Base-by-base conservation (phyloP, 2,329 filamentous ascomycete genomes). In the Elsinoe batatas region DNA sequence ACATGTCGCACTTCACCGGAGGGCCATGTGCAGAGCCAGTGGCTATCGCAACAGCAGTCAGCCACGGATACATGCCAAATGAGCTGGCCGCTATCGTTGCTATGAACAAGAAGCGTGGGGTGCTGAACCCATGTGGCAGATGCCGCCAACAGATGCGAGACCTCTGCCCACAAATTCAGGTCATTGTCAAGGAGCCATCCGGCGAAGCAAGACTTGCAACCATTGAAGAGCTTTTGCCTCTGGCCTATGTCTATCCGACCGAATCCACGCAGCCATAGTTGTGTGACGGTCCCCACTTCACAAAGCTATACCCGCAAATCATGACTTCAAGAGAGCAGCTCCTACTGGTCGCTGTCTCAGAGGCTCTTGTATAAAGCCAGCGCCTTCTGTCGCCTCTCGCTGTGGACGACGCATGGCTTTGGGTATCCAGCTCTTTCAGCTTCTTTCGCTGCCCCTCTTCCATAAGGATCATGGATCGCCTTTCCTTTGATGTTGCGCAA, bases 401-500 rank as follows among this genome's bases (percentile, higher is more conserved):
- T 85, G 68, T 95, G 90, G 38, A 85, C 79, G 1, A 95, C 87
- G 60, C 91, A 84, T 7, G 81, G 80, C 67, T 76, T 74, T 0
- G 89, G 88, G 66, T 95, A 95, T 0, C 85, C 85, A 6, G 74
- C 77, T 70, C 79, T 83, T 70, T 78, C 77, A 6, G 83, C 86
- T 59, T 78, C 69, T 8, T 71, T 70, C 1, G 69, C 79, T 0
- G 77, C 83, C 1, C 85, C 83, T 47, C 83, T 77, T 1, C 74
- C 79, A 67, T 91, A 91, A 0, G 90, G 90, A 61, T 91, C 88
- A 67, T 95, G 89, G 3, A 95, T 80, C 7, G 83, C 85, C 60
- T 82, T 84, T 0, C 80, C 83, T 62, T 79, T 66, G 2, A 91
- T 69, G 0, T 69, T 77, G 22, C 71, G 75, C 58, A 95, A 71